phyloP scores from a whole-genome alignment of 1,139 yeast genomes.

The Yamadazyma aaseri region DNA sequence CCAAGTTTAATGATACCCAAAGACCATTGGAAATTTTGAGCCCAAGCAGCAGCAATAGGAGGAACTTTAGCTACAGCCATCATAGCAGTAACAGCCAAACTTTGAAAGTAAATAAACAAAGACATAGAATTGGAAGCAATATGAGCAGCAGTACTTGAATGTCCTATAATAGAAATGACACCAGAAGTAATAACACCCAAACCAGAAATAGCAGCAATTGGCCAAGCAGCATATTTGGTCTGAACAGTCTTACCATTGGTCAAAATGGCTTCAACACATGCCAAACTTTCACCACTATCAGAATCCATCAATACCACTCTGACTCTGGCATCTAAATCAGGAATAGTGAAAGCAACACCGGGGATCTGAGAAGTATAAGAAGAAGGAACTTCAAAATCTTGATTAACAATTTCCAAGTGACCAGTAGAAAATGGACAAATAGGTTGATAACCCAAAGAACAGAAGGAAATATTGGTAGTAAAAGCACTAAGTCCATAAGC shows the following conservation, averaged over 20 bases:
- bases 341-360: constrained; percentile 80
- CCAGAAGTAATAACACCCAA: constrained; percentile 87
- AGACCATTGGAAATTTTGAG: constrained; percentile 96
- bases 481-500: constrained; percentile 83
- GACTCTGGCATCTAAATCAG: constrained; percentile 92
- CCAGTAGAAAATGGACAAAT: constrained; percentile 89
- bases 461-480: constrained; percentile 56
- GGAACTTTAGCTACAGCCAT: constrained; percentile 93
- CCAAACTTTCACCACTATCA: constrained; percentile 49
- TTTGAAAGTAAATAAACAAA: constrained; percentile 89
- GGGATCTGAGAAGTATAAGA: constrained; percentile 61
- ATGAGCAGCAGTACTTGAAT: constrained; percentile 92
- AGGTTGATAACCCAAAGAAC: constrained; percentile 51
- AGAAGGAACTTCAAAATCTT: constrained; percentile 46
- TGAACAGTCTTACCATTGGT: constrained; percentile 93
- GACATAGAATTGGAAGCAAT: constrained; percentile 95
- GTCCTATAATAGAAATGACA: constrained; percentile 81
- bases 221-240: constrained; percentile 95
- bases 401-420: constrained; percentile 58
- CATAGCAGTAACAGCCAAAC: constrained; percentile 90
- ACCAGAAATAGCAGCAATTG: constrained; percentile 89
- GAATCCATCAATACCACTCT: constrained; percentile 57
- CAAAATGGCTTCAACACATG: constrained; percentile 89
- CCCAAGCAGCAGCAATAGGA: constrained; percentile 98
- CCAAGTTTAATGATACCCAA: constrained; percentile 78